Evolutionary conservation across 768 basidiomycete species (phyloP).

Genomic region (Podaxis pistillaris): DNA sequence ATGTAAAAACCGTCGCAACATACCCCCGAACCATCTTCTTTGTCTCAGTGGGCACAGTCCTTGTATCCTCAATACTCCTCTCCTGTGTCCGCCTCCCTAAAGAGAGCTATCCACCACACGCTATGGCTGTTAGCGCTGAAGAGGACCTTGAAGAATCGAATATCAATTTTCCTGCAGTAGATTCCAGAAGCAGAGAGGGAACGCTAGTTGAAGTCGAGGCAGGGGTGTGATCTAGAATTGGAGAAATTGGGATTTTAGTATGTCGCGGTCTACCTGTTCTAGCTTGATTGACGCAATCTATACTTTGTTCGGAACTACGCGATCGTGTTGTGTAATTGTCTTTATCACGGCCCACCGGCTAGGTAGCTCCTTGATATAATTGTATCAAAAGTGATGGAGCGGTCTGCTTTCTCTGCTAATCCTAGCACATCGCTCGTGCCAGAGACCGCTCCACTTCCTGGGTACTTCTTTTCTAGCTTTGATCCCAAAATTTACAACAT

Average conservation of each 20-base stretch:
- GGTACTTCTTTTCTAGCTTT: not conserved
- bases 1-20: slow-evolving; percentile 64
- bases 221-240: not conserved
- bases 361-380: not conserved
- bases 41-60: slow-evolving; percentile 40
- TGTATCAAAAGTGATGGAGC: not conserved
- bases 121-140: not conserved
- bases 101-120: not conserved
- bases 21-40: slow-evolving; percentile 73
- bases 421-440: not conserved
- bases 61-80: slow-evolving; percentile 44
- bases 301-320: not conserved
- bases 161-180: not conserved
- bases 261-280: not conserved
- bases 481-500: not conserved
- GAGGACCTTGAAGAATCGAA: not conserved
- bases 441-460: not conserved
- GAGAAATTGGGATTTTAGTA: not conserved
- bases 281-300: not conserved
- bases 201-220: not conserved
- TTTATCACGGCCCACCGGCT: not conserved
- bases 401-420: not conserved
- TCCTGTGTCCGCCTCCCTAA: slow-evolving; percentile 43
- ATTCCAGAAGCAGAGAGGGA: slow-evolving; percentile 1
- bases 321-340: not conserved